Conservation (phyloP, 495 filamentous ascomycete species). For the Penicillium crystallinum region DNA sequence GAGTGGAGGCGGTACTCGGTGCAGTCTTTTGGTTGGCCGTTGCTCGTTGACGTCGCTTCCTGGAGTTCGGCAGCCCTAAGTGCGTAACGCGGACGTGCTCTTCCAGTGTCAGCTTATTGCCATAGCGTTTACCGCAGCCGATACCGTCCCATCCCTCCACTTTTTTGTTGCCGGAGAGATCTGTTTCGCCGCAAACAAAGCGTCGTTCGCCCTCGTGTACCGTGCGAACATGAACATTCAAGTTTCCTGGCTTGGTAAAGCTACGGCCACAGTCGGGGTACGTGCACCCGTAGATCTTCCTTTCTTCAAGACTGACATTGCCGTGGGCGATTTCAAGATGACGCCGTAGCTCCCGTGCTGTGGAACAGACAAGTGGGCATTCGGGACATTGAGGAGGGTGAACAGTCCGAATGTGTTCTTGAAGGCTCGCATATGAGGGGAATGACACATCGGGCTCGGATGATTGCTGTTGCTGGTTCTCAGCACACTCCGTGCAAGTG, state of each 20-base stretch:
- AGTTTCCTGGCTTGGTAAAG: conserved; percentile 74
- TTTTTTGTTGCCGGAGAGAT: conserved; percentile 52
- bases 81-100: conserved; percentile 77
- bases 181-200: conserved; percentile 67
- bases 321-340: conserved; percentile 70
- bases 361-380: conserved; percentile 61
- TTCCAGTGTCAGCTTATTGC: conserved; percentile 67
- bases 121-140: conserved; percentile 66
- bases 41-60: conserved; percentile 39
- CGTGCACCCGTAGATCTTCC: conserved; percentile 59
- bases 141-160: conserved; percentile 59
- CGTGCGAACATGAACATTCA: conserved; percentile 69
- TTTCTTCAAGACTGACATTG: conserved; percentile 53
- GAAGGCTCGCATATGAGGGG: conserved; percentile 61
- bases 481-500: conserved; percentile 64
- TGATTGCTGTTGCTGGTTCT: conserved; percentile 23
- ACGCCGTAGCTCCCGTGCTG: conserved; percentile 54
- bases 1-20: conserved; percentile 24
- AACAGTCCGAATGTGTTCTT: conserved; percentile 61
- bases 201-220: conserved; percentile 63
- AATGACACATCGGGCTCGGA: conserved; percentile 50
- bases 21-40: conserved; percentile 24
- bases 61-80: conserved; percentile 49
- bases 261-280: conserved; percentile 59
- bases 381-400: conserved; percentile 72